Conservation (phyloP, 148 eudicot species). For the Nyssa sinensis region DNA sequence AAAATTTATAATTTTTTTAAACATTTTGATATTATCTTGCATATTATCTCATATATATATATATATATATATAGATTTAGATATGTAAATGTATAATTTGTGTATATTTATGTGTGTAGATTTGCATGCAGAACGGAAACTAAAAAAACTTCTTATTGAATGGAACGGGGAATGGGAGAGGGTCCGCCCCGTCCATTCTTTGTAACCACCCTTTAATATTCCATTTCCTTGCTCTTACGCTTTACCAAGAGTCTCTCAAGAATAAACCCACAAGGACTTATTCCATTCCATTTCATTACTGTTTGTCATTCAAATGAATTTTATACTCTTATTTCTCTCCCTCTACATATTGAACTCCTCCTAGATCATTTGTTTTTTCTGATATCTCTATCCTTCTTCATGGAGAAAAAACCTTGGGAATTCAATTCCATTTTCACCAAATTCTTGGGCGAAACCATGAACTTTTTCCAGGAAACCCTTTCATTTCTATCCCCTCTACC, state of each 20-base stretch:
- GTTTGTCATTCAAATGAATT: neutral
- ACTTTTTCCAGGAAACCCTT: neutral
- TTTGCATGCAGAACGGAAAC: too few relatives aligned
- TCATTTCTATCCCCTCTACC: constrained; percentile 17
- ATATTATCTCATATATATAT: too few relatives aligned
- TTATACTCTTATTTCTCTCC: neutral
- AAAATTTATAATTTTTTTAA: too few relatives aligned
- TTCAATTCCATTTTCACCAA: constrained; percentile 11
- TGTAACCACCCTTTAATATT: neutral
- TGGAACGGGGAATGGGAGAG: too few relatives aligned
- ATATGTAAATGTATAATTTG: too few relatives aligned
- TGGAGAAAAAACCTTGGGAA: constrained; percentile 10
- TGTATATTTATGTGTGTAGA: too few relatives aligned
- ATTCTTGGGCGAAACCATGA: neutral
- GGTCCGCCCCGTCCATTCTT: too few relatives aligned
- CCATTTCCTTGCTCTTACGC: constrained; percentile 9
- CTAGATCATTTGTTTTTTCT: neutral
- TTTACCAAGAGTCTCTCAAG: neutral
- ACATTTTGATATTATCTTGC: too few relatives aligned
- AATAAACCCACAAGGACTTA: neutral
- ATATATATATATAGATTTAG: too few relatives aligned
- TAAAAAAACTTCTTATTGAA: too few relatives aligned
- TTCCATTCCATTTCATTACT: neutral
- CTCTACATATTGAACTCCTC: neutral
- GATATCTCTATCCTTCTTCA: neutral